Base-by-base conservation (phyloP, 352 stramenopile species). In the Aphanomyces invadans region DNA sequence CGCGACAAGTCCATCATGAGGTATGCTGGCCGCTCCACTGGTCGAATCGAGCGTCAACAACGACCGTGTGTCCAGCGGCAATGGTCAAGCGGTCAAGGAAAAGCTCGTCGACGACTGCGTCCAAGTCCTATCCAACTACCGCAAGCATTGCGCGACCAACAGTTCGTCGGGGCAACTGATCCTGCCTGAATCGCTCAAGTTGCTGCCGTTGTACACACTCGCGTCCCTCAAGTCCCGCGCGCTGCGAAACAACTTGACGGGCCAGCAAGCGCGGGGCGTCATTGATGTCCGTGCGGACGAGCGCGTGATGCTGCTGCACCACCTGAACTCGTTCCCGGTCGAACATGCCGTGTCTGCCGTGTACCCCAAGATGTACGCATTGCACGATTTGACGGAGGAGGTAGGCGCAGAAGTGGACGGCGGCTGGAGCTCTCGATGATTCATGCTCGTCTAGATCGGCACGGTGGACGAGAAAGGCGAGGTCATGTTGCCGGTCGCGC, bases 101-200 rank as follows among this genome's bases (percentile, higher is more conserved):
- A 76, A 85, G 52, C 70, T 91, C 38, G 78, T 97, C 10, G 84
- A 94, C 64, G 78, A 94, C 68, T 94, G 83, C 63, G 85, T 94
- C 54, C 89, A 76, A 44, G 88, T 95, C 70, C 69, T 97, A 33
- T 93, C 83, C 70, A 89, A 92, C 70, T 97, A 97, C 77, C 87
- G 89, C 74, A 94, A 95, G 71, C 80, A 93, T 64, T 96, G 89
- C 68, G 88, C 90, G 23, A 82, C 87, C n/a, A 90, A 88, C 45
- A 93, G 85, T n/a, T 90, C 87, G 19, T 88, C 83, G 0, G 89
- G 88, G 0, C 90, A 97, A 68, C 82, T 97, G 25, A 96, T 97
- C 39, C 73, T 97, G 21, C 90, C 90, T 15, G 90, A 97, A 66
- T 92, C 88, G 61, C 79, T 97, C 28, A 96, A 96, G 74, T 64